Evolutionary conservation across 2,329 filamentous ascomycete genomes (phyloP), one percentile per base, ranked within the genome.

Genomic region (Alternaria viburni): DNA sequence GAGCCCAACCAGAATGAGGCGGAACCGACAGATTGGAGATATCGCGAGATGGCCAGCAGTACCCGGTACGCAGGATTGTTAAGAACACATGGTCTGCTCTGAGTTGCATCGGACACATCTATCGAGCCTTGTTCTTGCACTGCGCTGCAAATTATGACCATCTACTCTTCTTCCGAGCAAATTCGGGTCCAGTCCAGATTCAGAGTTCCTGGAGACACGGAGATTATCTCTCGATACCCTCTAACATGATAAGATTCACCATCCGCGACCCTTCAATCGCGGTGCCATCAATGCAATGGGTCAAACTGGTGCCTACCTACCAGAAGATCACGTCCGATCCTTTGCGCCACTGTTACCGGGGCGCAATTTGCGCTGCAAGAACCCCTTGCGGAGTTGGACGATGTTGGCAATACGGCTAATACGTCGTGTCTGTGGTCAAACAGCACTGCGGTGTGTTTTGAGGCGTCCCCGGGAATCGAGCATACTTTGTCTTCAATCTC

Each of bases 1-100:
- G 47, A 66, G 43, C 30, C 26, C 30, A 54, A 47, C 15, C 41
- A 41, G 52, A 61, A 46, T 64, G 64, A 66, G 61, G 57, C 57
- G 57, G 21, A 19, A 56, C 57, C 60, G 50, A 54, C 49, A 32
- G 56, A 32, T 52, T 56, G 32, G 51, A 26, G 59, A 8, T 23
- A 54, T 51, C 15, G 54, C 32, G 56, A 61, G 47, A 46, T 47
- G 25, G 26, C 55, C 25, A 65, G 52, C 59, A 54, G 25, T 41
- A 36, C 55, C 47, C 45, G 26, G 52, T 43, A 52, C 21, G 26
- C 25, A 30, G 57, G 30, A 30, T 17, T 44, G 12, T 44, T 54
- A 36, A 55, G 59, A 65, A 65, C 59, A 50, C 59, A 56, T 59
- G 46, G 50, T 44, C 59, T 62, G 62, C 55, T 55, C 54, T 50